Base-by-base conservation (phyloP, 306 rosid genomes). In the Trifolium subterraneum region DNA sequence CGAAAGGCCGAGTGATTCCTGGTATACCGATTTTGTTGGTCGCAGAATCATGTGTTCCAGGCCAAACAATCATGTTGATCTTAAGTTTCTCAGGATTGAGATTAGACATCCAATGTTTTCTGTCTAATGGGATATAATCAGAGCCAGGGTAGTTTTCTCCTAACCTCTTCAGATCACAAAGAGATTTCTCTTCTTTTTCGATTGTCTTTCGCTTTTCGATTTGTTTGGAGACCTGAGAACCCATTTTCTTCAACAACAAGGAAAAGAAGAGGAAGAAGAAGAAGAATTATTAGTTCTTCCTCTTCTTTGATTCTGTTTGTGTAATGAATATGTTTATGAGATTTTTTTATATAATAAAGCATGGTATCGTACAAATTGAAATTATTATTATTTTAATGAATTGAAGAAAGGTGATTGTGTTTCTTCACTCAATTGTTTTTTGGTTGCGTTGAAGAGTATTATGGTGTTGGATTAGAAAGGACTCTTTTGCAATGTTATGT, bases 31-130 rank as follows among this genome's bases (percentile, higher is more conserved):
- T 92, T 62, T 55, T 84, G 79, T 91, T 83, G 10, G 98, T 94
- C 0, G 95, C 98, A 33, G 98, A 94, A 82, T 94, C 96, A 68
- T 94, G 98, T 2, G 97, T 94, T 73, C 98, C 98, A 0, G 97
- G 98, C 96, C 97, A 94, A 5, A 94, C 87, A 6, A 94, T 87
- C 81, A 86, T 71, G 18, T 87, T 82, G 15, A 91, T 69, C 2
- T 63, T 81, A 13, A 90, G 36, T 20, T 84, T 90, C 9, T 91
- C 95, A 0, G 93, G 85, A 72, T 77, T 78, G 16, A 94, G 87
- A 20, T 66, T 82, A 0, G 79, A 55, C 98, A 94, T 91, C 98
- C 98, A 94, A 14, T 66, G 90, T 74, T 90, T 90, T 10, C 96
- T 86, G 23, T 91, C 96, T 8, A 75, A 7, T 1, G 96, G 95